phyloP scores from a whole-genome alignment of 78 protist species.

The Dictyostelium citrinum region DNA sequence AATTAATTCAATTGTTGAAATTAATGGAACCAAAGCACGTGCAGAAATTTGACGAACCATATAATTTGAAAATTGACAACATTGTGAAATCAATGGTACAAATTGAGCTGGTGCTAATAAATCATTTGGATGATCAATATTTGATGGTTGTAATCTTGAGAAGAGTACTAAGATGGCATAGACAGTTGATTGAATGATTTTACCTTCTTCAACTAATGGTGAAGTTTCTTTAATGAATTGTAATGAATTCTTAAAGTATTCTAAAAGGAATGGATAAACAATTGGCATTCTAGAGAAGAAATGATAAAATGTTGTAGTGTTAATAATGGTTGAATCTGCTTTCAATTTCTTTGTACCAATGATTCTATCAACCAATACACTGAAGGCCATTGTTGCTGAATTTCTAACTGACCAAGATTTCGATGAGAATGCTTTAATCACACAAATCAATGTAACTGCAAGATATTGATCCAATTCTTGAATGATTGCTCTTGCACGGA shows the following conservation, averaged over 20 bases:
- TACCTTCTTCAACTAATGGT: background rate
- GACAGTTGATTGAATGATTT: slow-evolving; percentile 41
- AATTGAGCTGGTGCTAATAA: slow-evolving; percentile 56
- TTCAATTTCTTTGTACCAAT: slow-evolving; percentile 56
- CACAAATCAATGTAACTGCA: slow-evolving; percentile 20
- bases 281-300: slow-evolving; percentile 73
- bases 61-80: slow-evolving; percentile 72
- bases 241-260: slow-evolving; percentile 22
- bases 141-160: slow-evolving; percentile 65
- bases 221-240: background rate
- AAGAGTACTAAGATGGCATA: slow-evolving; percentile 66
- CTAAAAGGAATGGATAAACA: slow-evolving; percentile 70
- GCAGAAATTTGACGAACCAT: slow-evolving; percentile 82
- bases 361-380: slow-evolving; percentile 65
- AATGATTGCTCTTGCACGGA: slow-evolving; percentile 51
- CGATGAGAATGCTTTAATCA: slow-evolving; percentile 58
- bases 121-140: slow-evolving; percentile 64
- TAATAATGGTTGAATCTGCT: slow-evolving; percentile 37
- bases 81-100: slow-evolving; percentile 59
- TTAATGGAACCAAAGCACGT: slow-evolving; percentile 70
- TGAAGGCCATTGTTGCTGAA: slow-evolving; percentile 80
- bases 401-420: slow-evolving; percentile 77
- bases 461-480: slow-evolving; percentile 64
- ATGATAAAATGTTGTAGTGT: slow-evolving; percentile 64
- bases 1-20: slow-evolving; percentile 53